Base-by-base conservation (phyloP, 352 stramenopile genomes). In the Phytophthora constricta region DNA sequence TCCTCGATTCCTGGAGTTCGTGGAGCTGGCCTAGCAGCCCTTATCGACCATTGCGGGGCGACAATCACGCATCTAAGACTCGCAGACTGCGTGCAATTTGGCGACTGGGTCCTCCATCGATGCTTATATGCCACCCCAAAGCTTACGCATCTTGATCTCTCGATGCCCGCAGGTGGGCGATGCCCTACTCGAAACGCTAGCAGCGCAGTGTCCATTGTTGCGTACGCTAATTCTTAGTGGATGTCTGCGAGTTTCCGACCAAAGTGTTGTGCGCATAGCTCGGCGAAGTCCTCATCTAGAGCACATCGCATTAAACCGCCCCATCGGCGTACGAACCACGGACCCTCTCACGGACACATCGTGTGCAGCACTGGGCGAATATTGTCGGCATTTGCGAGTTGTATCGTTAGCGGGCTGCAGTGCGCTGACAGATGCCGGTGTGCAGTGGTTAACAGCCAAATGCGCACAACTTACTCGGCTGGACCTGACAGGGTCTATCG, bases 311-410 rank as follows among this genome's bases (percentile, higher is more conserved):
- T 93, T 80, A 31, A 81, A 70, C 55, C 90, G 72, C 62, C 86
- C 67, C 37, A 59, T 66, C 28, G 58, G 63, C 4, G 48, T 69
- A 8, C 63, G 57, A 50, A 84, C 87, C 50, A 90, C 76, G 16
- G 78, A 92, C 22, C 79, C 89, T 49, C 85, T 98, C 56, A 97
- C 92, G 1, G 93, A 98, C 68, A 91, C 96, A 0, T 76, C 87
- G 16, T 88, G 96, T 27, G 72, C 96, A 10, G 87, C 92, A 10
- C 65, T 98, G 1, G 83, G 84, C 0, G 79, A 89, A 43, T 81
- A 86, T 26, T 92, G 87, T 69, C 74, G 70, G 0, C 37, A 52
- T 8, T 51, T 96, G 1, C 55, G 63, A 3, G 58, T 84, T 10
- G 68, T 98, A 1, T 89, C 86, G 25, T 59, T 98, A 1, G 78